Base-by-base conservation (phyloP, 352 stramenopile species). In the Pythium sukuiense region DNA sequence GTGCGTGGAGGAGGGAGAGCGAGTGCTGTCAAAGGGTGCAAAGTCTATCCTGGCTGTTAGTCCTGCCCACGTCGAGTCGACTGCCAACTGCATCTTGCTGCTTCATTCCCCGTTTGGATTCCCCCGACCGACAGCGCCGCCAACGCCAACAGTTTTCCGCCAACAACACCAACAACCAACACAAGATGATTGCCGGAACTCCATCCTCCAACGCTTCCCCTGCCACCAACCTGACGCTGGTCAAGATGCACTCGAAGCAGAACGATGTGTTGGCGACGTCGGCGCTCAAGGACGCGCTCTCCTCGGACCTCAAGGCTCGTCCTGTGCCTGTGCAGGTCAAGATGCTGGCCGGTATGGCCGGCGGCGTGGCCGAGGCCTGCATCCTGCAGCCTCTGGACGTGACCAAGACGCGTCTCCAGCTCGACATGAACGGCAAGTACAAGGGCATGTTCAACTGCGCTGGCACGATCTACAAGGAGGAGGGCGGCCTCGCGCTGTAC, bases 341-440 rank as follows among this genome's bases (percentile, higher is more conserved):
- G 75, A 93, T 96, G 81, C 49, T 92, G 52, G 88, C 88, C 2
- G 88, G 88, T 33, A 95, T 95, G 87, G 84, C 84, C 7, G 88
- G 87, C 58, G 88, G 88, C 43, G 81, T 96, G n/a, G 87, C 85
- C 1, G 88, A 96, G 64, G 88, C 88, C 27, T 95, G 86, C 62
- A 76, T 85, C 9, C 69, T 96, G 16, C 87, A 96, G 66, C 88
- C 88, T 13, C 66, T 96, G 18, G 88, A 96, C 45, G 84, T 93
- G 57, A 92, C 85, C 61, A 96, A 96, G 79, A 95, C 87, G 33
- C 83, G 88, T 1, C 64, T 96, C 61, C 88, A 96, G 65, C 76
- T 96, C 26, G 88, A 96, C 73, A 69, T 70, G 12, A 60, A 58
- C 2, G 82, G 83, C 45, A 80, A 90, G 58, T 96, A 96, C 78